Base-by-base conservation (phyloP, 768 basidiomycete species). In the Tylopilus rubrobrunneus region DNA sequence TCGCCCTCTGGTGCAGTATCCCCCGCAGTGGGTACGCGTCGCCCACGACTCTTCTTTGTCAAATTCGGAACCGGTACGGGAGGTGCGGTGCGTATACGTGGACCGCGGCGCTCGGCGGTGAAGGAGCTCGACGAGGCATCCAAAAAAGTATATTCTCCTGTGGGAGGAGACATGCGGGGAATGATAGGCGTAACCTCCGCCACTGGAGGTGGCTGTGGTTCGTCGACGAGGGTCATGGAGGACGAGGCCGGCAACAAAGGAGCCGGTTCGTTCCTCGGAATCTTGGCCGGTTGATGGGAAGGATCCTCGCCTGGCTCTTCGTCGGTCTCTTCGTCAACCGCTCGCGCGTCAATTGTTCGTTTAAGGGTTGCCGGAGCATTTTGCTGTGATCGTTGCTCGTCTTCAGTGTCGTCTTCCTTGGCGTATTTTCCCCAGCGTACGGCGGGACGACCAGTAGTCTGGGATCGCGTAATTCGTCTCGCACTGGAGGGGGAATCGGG, bases 41-140 rank as follows among this genome's bases (percentile, higher is more conserved):
- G 81, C 12, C 88, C 88, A 49, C 88, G 82, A 61, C 85, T 86
- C 73, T 87, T 88, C 75, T 89, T 90, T 43, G 84, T 89, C 56
- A 90, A 65, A 68, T 87, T 86, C 34, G 87, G 87, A 40, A 89
- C 85, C 12, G 87, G 87, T 27, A 84, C 76, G 23, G 87, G 87
- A 45, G 83, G 77, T 7, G 78, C 74, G 11, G 78, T 78, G 53
- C 81, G 79, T 60, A 80, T 75, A 42, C 77, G 77, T 19, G 80
- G 74, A 50, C 75, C 71, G 42, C 77, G 76, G 37, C 70, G 70
- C 37, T 76, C 77, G n/a, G 69, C 62, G 0, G 68, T 67, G 48
- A 70, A 70, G 3, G 69, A 70, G 45, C 71, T 71, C 33, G 70
- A 70, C 5, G 69, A 72, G 40, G 69, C 70, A 21, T 70, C 69